A percentile compares a stretch with the other conserved stretches of the same genome.
Evolutionary conservation across 2,329 filamentous ascomycete species (phyloP).

Genomic region (Colletotrichum sp.): DNA sequence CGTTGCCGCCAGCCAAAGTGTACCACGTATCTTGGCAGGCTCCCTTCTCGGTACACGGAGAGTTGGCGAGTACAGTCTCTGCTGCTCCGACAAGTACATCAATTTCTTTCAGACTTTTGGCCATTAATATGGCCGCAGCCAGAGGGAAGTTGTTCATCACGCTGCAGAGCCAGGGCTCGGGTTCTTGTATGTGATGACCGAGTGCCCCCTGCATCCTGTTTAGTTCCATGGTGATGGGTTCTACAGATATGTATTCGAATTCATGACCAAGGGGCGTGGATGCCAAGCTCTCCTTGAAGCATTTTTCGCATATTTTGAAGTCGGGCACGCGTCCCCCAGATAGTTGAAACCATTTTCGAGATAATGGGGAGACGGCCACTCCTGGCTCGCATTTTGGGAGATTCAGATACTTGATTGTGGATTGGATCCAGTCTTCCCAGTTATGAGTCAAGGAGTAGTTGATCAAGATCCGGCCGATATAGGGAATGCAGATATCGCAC

Average conservation of each 20-base stretch:
- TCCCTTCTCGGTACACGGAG: constrained; percentile 31
- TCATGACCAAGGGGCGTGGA: constrained; percentile 30
- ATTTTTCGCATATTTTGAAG: constrained; percentile 36
- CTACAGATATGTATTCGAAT: constrained; percentile 18
- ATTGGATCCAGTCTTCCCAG: constrained; percentile 35
- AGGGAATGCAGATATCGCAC: constrained; percentile 34
- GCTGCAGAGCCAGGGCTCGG: background rate
- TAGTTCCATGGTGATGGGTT: background rate
- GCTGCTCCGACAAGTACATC: constrained; percentile 31
- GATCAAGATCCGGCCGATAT: constrained; percentile 23
- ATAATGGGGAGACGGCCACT: constrained; percentile 24
- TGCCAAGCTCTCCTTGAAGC: constrained; percentile 37
- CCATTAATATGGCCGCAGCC: constrained; percentile 28
- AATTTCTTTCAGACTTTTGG: constrained; percentile 29
- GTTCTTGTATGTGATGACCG: background rate
- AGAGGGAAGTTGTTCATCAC: constrained; percentile 14
- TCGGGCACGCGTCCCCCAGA: constrained; percentile 26
- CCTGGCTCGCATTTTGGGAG: constrained; percentile 32
- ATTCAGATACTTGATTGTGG: constrained; percentile 24
- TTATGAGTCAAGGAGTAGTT: constrained; percentile 16
- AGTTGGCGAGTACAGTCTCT: constrained; percentile 23
- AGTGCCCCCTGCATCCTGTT: constrained; percentile 6
- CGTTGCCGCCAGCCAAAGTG: constrained; percentile 27
- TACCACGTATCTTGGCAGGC: constrained; percentile 38
- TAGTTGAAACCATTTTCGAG: constrained; percentile 29